These are phyloP conservation scores for Yarrowia phangngaensis DNA, from an alignment of 805 yeast species.

Conservation along the genomic window DNA sequence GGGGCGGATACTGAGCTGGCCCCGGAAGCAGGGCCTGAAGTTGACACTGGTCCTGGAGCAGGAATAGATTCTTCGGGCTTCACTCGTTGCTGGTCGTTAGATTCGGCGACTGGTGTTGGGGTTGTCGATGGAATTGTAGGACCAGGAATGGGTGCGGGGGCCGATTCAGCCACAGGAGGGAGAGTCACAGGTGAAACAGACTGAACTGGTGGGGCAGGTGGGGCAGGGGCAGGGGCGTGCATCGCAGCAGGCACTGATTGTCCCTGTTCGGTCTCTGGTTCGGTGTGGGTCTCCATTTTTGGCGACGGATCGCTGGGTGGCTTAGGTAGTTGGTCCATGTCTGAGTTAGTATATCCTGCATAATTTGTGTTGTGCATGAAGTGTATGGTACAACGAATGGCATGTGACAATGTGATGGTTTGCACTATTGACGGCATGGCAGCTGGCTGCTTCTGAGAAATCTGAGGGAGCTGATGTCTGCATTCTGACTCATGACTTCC, in stretches of 20 bases:
- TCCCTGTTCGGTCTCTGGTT: conserved; percentile 29
- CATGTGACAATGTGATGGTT: too few relatives aligned
- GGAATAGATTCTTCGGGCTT: conserved; percentile 15
- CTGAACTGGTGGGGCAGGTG: not conserved
- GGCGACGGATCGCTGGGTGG: conserved; percentile 16
- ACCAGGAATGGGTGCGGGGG: not conserved
- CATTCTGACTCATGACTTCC: too few relatives aligned
- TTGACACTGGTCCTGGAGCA: conserved; percentile 5
- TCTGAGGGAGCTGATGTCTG: too few relatives aligned
- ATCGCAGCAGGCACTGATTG: not conserved
- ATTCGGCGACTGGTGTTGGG: not conserved
- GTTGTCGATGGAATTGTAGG: not conserved
- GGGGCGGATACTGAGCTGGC: too few relatives aligned
- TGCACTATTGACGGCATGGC: too few relatives aligned
- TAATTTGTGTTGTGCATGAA: conserved; percentile 12
- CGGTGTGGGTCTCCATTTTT: conserved; percentile 30
- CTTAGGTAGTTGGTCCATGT: conserved; percentile 25
- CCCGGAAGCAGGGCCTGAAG: not conserved
- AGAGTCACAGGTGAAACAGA: too few relatives aligned
- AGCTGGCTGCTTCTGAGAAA: too few relatives aligned
- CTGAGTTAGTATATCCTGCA: conserved; percentile 25
- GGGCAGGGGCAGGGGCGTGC: conserved; percentile 16
- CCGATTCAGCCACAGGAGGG: conserved; percentile 10
- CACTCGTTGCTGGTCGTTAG: not conserved
- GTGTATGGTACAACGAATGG: too few relatives aligned